Percentiles rank a stretch among this genome's conserved stretches.
Conservation (phyloP, 2,329 filamentous ascomycete genomes). For the Dendryphion nanum region DNA sequence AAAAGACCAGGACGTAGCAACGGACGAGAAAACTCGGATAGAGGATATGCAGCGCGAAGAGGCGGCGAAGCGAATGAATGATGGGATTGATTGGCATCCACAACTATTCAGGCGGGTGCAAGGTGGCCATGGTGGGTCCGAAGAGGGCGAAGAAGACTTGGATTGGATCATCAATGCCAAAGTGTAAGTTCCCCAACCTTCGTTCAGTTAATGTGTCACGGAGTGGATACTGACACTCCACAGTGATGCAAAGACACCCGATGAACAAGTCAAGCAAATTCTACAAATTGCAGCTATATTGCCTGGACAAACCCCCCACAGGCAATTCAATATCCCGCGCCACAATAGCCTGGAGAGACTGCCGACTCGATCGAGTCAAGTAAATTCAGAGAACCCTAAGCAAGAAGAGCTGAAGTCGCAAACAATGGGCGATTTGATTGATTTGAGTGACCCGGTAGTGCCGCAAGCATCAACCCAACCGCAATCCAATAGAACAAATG, state of each 20-base stretch:
- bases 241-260: constrained; percentile 60
- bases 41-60: constrained; percentile 91
- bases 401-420: constrained; percentile 10
- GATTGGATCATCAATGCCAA: constrained; percentile 93
- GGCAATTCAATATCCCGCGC: constrained; percentile 56
- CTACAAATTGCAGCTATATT: constrained; percentile 82
- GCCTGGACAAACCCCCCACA: constrained; percentile 65
- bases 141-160: constrained; percentile 82
- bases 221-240: constrained; percentile 9
- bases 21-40: constrained; percentile 93
- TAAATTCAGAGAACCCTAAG: constrained; percentile 1
- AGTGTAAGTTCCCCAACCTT: constrained; percentile 58
- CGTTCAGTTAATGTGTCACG: background rate
- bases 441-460: constrained; percentile 53
- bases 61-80: constrained; percentile 73
- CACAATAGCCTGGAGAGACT: constrained; percentile 22
- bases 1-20: constrained; percentile 83
- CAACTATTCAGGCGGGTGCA: constrained; percentile 77
- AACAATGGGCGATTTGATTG: constrained; percentile 51
- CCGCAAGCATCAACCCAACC: background rate
- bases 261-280: constrained; percentile 77
- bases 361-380: constrained; percentile 5
- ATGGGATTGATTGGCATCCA: constrained; percentile 83
- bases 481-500: background rate
- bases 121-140: constrained; percentile 66